These are phyloP conservation scores for Castanopsis chinensis DNA, from an alignment of 306 rosid genomes.

Conservation along the genomic window DNA sequence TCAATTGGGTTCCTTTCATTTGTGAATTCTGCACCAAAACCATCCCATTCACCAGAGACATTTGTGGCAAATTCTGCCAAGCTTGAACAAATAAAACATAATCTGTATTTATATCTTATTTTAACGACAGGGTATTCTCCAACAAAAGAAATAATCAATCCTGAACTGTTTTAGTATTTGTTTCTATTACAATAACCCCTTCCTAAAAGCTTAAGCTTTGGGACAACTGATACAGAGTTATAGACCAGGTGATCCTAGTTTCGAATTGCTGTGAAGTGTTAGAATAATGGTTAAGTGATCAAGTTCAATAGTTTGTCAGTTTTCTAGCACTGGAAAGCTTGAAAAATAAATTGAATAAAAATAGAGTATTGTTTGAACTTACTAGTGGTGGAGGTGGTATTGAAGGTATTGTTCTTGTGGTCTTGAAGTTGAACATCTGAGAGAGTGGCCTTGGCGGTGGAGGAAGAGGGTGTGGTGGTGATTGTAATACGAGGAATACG, in stretches of 20 bases:
- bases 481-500: conserved; percentile 9
- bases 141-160: not conserved
- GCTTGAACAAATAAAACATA: conserved; percentile 35
- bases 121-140: not conserved
- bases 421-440: conserved; percentile 38
- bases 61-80: conserved; percentile 78
- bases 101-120: not conserved
- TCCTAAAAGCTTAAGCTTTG: too few relatives aligned
- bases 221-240: too few relatives aligned
- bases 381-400: conserved; percentile 30
- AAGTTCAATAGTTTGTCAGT: too few relatives aligned
- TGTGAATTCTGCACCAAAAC: conserved; percentile 83
- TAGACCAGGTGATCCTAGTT: too few relatives aligned
- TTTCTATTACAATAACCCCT: too few relatives aligned
- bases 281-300: too few relatives aligned
- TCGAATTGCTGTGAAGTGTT: too few relatives aligned
- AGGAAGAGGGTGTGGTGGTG: conserved; percentile 17
- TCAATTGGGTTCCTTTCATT: conserved; percentile 65
- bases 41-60: conserved; percentile 98
- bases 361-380: not conserved
- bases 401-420: conserved; percentile 12
- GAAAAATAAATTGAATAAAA: not conserved
- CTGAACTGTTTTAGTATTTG: not conserved
- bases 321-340: too few relatives aligned
- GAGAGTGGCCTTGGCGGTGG: conserved; percentile 24